These are phyloP conservation scores for Globisporangium cederbergense DNA, from an alignment of 352 stramenopile species.

Conservation along the genomic window DNA sequence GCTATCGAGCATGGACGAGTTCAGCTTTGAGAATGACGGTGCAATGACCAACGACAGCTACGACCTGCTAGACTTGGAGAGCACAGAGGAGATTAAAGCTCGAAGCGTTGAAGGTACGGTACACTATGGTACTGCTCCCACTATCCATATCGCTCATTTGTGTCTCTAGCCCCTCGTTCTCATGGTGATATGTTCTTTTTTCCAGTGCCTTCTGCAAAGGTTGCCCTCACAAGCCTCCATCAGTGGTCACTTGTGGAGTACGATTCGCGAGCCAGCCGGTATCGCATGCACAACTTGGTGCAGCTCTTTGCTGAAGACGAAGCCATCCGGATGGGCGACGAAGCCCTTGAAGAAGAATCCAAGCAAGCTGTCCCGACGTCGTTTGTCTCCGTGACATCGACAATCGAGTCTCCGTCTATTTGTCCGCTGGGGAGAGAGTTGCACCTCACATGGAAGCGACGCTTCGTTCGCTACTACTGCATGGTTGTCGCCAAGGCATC, in stretches of 20 bases:
- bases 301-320: constrained; percentile 84
- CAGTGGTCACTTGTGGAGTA: constrained; percentile 84
- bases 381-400: constrained; percentile 27
- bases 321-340: constrained; percentile 51
- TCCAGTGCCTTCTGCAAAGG: constrained; percentile 41
- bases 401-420: constrained; percentile 23
- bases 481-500: constrained; percentile 73
- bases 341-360: constrained; percentile 27
- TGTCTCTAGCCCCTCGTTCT: neutral
- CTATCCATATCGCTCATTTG: neutral
- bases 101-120: constrained; percentile 32
- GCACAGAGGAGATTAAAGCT: constrained; percentile 58
- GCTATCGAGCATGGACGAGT: constrained; percentile 67
- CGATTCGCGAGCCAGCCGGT: constrained; percentile 60
- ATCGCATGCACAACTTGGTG: constrained; percentile 83
- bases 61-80: constrained; percentile 72
- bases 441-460: constrained; percentile 71
- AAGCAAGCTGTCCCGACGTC: constrained; percentile 26
- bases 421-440: constrained; percentile 57
- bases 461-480: constrained; percentile 87
- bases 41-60: constrained; percentile 79
- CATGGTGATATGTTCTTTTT: neutral
- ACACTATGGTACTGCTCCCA: neutral
- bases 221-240: constrained; percentile 58
- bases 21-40: constrained; percentile 73